Evolutionary conservation across 352 stramenopile genomes (phyloP), one percentile per base, ranked within the genome.

Genomic region (Globisporangium radiosum): DNA sequence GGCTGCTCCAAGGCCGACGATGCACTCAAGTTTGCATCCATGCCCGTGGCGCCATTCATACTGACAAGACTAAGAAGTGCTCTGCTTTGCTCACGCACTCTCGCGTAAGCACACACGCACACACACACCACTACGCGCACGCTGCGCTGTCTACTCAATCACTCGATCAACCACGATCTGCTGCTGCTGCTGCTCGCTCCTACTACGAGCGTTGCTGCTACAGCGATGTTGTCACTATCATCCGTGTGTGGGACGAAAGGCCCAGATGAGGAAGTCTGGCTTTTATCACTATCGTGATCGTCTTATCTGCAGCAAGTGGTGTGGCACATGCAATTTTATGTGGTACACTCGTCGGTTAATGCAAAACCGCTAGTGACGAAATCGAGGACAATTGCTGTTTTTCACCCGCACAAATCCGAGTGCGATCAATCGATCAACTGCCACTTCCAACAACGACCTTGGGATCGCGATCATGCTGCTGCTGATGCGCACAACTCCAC

Each of bases 71-170:
- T 3, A 33, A 33, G 25, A 33, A 33, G 25, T 33, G 25, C 25
- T 33, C 25, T 33, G 25, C 25, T 33, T 33, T 33, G 55, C 50
- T 47, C 59, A 62, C 68, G 65, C 68, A 69, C 70, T 49, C 39
- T 43, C 39, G 39, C 13, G 14, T n/a, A n/a, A 5, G 7, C 39
- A 11, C 39, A 43, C 39, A 37, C 45, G 4, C 45, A 50, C 19
- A 25, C 19, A 25, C 25, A 33, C 25, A 33, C 25, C 25, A 33
- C 25, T 33, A 33, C 25, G 25, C 25, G 25, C 25, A 33, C 25
- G 25, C 25, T 33, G 25, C 25, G 25, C 25, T 33, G 25, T 33
- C 25, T 33, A 33, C 25, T 33, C 25, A n/a, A 9, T 33, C 15
- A 9, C 5, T 50, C n/a, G 11, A 17, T 50, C 45, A 3, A 8